Evolutionary conservation across 805 yeast species (phyloP).

Genomic region (Ogataea methanolica): DNA sequence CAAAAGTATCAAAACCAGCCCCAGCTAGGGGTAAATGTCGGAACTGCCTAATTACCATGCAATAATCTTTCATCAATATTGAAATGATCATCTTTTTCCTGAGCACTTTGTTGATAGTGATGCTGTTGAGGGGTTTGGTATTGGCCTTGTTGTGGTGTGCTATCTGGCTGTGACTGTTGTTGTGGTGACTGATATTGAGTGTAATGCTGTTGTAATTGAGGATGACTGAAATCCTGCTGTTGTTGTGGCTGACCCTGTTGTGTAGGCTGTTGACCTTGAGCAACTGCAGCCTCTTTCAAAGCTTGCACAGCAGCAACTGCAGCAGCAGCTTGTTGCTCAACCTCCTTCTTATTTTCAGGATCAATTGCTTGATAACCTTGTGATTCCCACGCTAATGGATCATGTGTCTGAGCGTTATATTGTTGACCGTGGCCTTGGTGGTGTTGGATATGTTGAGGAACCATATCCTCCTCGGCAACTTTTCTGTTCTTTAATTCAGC

Average conservation of each 20-base stretch:
- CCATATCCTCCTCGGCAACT: conserved; percentile 19
- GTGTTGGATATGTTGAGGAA: not conserved
- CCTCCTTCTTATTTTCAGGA: conserved; percentile 19
- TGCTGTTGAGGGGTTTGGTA: conserved; percentile 3
- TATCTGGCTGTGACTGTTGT: conserved; percentile 6
- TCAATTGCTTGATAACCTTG: conserved; percentile 16
- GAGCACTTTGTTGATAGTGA: conserved; percentile 8
- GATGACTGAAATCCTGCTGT: not conserved
- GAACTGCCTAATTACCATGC: conserved; percentile 12
- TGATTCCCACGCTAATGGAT: conserved; percentile 19
- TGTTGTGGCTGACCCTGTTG: conserved; percentile 9
- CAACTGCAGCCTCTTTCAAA: conserved; percentile 17
- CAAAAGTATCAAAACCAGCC: no score
- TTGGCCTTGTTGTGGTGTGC: conserved; percentile 1
- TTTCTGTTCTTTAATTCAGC: conserved; percentile 24
- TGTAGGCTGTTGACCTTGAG: conserved; percentile 17
- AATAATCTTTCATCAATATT: conserved; percentile 26
- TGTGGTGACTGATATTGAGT: conserved; percentile 10
- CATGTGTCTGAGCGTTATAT: conserved; percentile 11
- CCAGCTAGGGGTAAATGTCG: no score
- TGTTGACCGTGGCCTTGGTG: conserved; percentile 4
- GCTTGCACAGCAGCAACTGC: conserved; percentile 26
- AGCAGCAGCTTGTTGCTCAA: conserved; percentile 22
- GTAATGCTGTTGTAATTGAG: conserved; percentile 4
- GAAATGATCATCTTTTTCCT: conserved; percentile 22